Percentiles rank a stretch among this genome's conserved stretches.
Evolutionary conservation across 345 rosid species (phyloP).

Genomic region (Mangifera indica): DNA sequence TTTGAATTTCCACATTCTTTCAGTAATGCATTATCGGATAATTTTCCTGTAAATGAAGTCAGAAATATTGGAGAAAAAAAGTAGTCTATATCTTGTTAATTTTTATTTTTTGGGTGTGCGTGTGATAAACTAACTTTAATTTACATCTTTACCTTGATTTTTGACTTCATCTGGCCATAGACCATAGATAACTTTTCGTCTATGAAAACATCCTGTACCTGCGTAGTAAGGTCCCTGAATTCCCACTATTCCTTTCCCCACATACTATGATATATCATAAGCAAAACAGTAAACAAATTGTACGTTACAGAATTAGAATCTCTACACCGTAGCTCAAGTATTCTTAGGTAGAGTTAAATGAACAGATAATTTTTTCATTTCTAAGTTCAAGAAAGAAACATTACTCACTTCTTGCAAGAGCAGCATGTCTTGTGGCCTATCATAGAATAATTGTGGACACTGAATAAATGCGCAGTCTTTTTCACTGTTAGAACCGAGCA

Average conservation of each 20-base stretch:
- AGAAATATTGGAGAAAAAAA: neutral
- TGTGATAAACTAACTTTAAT: neutral
- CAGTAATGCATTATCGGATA: constrained; percentile 14
- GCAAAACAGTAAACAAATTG: neutral
- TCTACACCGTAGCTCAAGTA: too few relatives aligned
- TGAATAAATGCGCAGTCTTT: constrained; percentile 48
- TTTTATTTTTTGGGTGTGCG: too few relatives aligned
- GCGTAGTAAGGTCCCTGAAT: constrained; percentile 52
- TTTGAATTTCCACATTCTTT: constrained; percentile 48
- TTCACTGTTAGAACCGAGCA: constrained; percentile 27
- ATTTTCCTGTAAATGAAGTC: constrained; percentile 14
- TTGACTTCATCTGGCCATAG: constrained; percentile 30
- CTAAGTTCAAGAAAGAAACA: neutral
- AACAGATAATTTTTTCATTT: neutral
- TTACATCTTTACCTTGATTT: constrained; percentile 14
- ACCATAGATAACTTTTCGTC: constrained; percentile 63
- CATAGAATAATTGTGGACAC: constrained; percentile 48
- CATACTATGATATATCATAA: constrained; percentile 12
- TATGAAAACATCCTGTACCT: constrained; percentile 64
- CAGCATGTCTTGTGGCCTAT: constrained; percentile 28
- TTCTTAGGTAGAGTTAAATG: neutral
- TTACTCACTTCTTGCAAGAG: constrained; percentile 26
- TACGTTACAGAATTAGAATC: too few relatives aligned
- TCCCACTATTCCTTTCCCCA: constrained; percentile 46
- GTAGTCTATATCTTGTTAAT: too few relatives aligned